Base-by-base conservation (phyloP, 768 basidiomycete genomes). In the Rubroboletus satanas region DNA sequence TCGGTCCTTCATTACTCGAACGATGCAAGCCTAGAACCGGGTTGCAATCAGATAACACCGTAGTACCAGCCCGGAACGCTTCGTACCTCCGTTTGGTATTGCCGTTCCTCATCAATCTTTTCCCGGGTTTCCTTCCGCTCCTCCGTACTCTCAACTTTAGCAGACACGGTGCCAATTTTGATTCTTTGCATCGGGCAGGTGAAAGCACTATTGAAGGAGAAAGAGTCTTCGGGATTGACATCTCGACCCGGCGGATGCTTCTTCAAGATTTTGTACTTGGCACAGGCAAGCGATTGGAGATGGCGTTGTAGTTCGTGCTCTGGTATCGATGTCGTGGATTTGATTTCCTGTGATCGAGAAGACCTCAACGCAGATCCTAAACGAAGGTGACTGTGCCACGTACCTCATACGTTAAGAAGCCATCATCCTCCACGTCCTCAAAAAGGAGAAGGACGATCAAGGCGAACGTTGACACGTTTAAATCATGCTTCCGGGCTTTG, bases 1-100 rank as follows among this genome's bases (percentile, higher is more conserved):
- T 52, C 94, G 77, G 67, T 93, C 87, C 74, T 98, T 98, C 96
- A 99, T 98, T 29, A 98, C 85, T 32, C 97, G 86, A 26, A 99
- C 97, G 58, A 98, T 88, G 66, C 93, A 98, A 1, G 97, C 97
- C 95, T 99, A 58, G n/a, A 12, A 45, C 3, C 45, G n/a, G 21
- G 33, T 31, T 8, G 4, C 38, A 41, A n/a, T 60, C 52, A 62
- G 36, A 55, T 9, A 7, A 45, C 33, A 39, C 5, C 36, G 1
- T 45, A 41, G 36, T 45, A 52, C 28, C 35, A 12, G 17, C 42
- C 23, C 12, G 31, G 29, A 44, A 11, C 21, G 14, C 26, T 5
- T 10, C 82, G 50, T 57, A 93, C 96, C 76, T 98, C 96, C 43
- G 85, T 89, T 71, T 95, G 86, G 71, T 93, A 85, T 58, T 79